phyloP scores from a whole-genome alignment of 2,329 filamentous ascomycete species.

The Exophiala calicioides region DNA sequence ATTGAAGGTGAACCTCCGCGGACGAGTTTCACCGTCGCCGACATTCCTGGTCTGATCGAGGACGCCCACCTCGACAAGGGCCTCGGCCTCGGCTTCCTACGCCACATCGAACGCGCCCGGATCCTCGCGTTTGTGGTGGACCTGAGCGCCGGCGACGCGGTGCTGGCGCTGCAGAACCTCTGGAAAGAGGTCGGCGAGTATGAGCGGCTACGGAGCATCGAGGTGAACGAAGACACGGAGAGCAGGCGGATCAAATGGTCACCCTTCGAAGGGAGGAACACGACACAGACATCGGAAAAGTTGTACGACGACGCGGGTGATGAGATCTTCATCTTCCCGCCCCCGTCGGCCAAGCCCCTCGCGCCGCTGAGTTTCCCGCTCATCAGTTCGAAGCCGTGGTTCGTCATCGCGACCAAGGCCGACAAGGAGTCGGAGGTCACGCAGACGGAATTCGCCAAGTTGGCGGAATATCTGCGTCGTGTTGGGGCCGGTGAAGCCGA shows the following conservation, averaged over 20 bases:
- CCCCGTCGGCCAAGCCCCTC: constrained; percentile 33
- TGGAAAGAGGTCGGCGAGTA: constrained; percentile 93
- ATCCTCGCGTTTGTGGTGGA: constrained; percentile 94
- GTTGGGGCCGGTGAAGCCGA: constrained; percentile 63
- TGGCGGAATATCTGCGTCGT: constrained; percentile 70
- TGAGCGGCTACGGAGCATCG: constrained; percentile 74
- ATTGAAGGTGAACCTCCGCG: constrained; percentile 56
- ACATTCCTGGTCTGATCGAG: constrained; percentile 91
- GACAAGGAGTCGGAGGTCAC: constrained; percentile 68
- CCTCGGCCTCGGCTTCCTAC: constrained; percentile 84
- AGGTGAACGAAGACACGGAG: constrained; percentile 64
- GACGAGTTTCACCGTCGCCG: constrained; percentile 86
- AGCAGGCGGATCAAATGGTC: constrained; percentile 60
- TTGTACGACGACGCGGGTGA: constrained; percentile 22
- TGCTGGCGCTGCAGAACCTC: constrained; percentile 73
- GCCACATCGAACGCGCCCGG: constrained; percentile 90
- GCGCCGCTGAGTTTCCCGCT: constrained; percentile 59
- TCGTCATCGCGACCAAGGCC: constrained; percentile 91
- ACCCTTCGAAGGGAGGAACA: constrained; percentile 29
- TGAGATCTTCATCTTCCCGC: constrained; percentile 27
- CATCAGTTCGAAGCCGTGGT: constrained; percentile 95
- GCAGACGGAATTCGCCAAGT: constrained; percentile 69
- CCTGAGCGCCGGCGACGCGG: constrained; percentile 74
- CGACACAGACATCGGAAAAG: constrained; percentile 5
- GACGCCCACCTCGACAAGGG: constrained; percentile 90